Evolutionary conservation across 2,329 filamentous ascomycete genomes (phyloP).

Genomic region (Ascochyta clinopodiicola): DNA sequence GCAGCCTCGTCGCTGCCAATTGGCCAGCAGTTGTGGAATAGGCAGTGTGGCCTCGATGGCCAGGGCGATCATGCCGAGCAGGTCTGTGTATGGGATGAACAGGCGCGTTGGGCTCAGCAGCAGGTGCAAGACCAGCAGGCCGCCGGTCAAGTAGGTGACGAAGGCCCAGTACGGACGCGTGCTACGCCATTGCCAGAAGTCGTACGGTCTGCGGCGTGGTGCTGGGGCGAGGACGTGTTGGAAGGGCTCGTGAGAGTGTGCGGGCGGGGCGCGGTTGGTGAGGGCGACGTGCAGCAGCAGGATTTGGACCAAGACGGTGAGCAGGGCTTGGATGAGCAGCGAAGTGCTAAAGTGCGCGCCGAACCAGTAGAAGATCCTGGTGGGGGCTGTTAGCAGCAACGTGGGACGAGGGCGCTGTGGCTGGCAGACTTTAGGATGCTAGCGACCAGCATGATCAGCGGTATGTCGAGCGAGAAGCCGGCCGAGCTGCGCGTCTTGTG

Average conservation of each 20-base stretch:
- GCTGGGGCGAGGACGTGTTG: slow-evolving; percentile 53
- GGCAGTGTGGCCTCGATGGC: slow-evolving; percentile 82
- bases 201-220: slow-evolving; percentile 65
- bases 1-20: slow-evolving; percentile 71
- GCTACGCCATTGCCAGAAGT: slow-evolving; percentile 83
- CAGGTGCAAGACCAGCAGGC: slow-evolving; percentile 69
- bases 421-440: slow-evolving; percentile 65
- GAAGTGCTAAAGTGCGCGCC: slow-evolving; percentile 65
- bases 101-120: slow-evolving; percentile 65
- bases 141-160: slow-evolving; percentile 69
- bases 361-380: slow-evolving; percentile 70
- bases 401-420: background rate
- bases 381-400: background rate
- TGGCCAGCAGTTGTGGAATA: slow-evolving; percentile 77
- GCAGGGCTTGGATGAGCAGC: slow-evolving; percentile 64
- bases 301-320: slow-evolving; percentile 66
- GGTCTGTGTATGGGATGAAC: slow-evolving; percentile 69
- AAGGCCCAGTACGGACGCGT: slow-evolving; percentile 83
- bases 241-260: slow-evolving; percentile 64
- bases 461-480: slow-evolving; percentile 71
- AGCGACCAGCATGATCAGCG: slow-evolving; percentile 70
- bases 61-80: slow-evolving; percentile 78
- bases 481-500: slow-evolving; percentile 65
- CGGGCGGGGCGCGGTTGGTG: slow-evolving; percentile 58
- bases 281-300: slow-evolving; percentile 67